Percentiles rank a stretch among this genome's conserved stretches.
Conservation (phyloP, 306 rosid species). For the Arachis hypogaea region DNA sequence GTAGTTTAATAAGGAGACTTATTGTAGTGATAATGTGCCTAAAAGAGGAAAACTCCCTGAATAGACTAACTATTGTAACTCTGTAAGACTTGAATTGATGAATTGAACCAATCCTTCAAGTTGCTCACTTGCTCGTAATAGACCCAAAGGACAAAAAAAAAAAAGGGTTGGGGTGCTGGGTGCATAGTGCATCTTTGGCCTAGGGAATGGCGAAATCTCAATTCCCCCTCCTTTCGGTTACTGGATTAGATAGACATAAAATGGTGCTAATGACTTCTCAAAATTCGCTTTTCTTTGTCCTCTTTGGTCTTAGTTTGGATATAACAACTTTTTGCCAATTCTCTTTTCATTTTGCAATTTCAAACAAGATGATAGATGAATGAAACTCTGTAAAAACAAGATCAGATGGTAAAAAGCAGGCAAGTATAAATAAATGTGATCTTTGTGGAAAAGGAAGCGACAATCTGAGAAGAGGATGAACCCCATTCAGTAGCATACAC, state of each 20-base stretch:
- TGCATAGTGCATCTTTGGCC: neutral
- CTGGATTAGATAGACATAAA: neutral
- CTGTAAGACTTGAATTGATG: too few species aligned
- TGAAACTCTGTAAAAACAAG: neutral
- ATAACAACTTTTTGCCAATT: neutral
- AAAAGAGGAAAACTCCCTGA: too few species aligned
- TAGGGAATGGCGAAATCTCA: neutral
- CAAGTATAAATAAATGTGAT: neutral
- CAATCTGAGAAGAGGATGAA: neutral
- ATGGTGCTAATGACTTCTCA: neutral
- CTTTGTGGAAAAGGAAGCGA: neutral
- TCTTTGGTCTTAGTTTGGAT: slow-evolving; percentile 10
- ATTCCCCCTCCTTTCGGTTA: neutral
- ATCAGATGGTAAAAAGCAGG: neutral
- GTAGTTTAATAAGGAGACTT: too few species aligned
- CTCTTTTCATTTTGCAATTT: too few species aligned
- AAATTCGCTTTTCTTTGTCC: neutral
- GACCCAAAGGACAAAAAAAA: too few species aligned
- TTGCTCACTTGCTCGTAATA: too few species aligned
- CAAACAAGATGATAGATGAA: too few species aligned
- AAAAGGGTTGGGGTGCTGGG: neutral
- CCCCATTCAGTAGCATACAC: neutral
- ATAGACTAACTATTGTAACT: too few species aligned
- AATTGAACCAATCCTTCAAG: too few species aligned
- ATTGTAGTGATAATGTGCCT: too few species aligned